Evolutionary conservation across 495 filamentous ascomycete species (phyloP).

Genomic region (Neurospora africana): DNA sequence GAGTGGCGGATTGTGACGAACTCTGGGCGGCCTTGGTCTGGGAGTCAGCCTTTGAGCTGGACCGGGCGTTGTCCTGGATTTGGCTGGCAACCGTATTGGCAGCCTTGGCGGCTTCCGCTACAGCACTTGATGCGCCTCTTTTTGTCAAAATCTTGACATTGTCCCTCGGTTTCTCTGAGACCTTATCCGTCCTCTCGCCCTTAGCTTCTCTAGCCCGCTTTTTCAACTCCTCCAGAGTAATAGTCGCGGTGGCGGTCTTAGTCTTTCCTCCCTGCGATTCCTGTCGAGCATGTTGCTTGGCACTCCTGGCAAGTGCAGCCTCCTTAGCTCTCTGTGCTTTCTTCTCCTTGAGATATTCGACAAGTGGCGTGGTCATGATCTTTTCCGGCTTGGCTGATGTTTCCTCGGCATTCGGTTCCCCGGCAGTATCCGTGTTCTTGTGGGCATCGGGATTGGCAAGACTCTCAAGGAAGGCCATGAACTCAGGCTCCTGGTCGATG

Average conservation of each 20-base stretch:
- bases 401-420: slow-evolving; percentile 42
- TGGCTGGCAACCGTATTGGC: slow-evolving; percentile 30
- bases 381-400: slow-evolving; percentile 45
- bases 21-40: background rate
- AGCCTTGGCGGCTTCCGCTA: slow-evolving; percentile 37
- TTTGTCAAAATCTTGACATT: slow-evolving; percentile 72
- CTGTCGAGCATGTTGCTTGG: slow-evolving; percentile 35
- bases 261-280: slow-evolving; percentile 31
- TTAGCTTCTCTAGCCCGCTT: slow-evolving; percentile 31
- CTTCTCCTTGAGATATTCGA: slow-evolving; percentile 83
- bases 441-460: slow-evolving; percentile 62
- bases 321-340: slow-evolving; percentile 83
- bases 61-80: slow-evolving; percentile 15
- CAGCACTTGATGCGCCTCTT: slow-evolving; percentile 36
- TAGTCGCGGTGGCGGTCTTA: slow-evolving; percentile 41
- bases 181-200: slow-evolving; percentile 55
- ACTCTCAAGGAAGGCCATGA: slow-evolving; percentile 82
- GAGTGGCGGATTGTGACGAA: background rate
- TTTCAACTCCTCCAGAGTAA: slow-evolving; percentile 44
- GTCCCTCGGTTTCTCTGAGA: slow-evolving; percentile 56
- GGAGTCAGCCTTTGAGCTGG: slow-evolving; percentile 4
- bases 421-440: slow-evolving; percentile 25
- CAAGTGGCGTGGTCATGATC: slow-evolving; percentile 72
- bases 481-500: slow-evolving; percentile 91
- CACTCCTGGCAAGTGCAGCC: slow-evolving; percentile 33